phyloP scores from a whole-genome alignment of 179 eudicot genomes.

The Beta corolliflora region DNA sequence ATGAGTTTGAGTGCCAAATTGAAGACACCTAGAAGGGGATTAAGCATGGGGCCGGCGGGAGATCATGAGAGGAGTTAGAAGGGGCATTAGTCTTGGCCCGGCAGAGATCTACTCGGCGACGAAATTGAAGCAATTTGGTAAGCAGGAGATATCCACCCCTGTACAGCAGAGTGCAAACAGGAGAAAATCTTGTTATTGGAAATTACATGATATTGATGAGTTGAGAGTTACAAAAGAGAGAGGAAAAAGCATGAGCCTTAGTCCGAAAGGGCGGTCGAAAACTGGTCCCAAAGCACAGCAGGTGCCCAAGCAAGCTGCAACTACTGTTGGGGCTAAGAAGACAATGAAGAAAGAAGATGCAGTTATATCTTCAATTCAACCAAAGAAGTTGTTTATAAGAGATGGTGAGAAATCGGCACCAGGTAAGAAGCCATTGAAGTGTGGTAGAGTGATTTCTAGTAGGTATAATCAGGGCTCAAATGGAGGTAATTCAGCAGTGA shows the following conservation, averaged over 20 bases:
- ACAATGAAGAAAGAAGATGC: conserved; percentile 68
- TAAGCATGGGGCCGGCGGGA: conserved; percentile 65
- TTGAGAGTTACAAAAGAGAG: conserved; percentile 53
- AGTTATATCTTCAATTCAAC: conserved; percentile 57
- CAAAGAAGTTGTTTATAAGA: conserved; percentile 69
- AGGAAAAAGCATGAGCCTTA: conserved; percentile 57
- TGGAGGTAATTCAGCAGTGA: conserved; percentile 51
- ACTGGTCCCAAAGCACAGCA: conserved; percentile 31
- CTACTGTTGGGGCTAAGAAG: conserved; percentile 64
- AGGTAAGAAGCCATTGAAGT: conserved; percentile 60
- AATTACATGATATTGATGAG: conserved; percentile 75
- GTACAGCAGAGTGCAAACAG: conserved; percentile 47
- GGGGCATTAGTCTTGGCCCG: conserved; percentile 73
- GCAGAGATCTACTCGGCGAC: conserved; percentile 53
- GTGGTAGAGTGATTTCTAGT: conserved; percentile 77
- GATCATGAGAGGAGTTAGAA: conserved; percentile 43
- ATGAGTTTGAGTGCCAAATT: conserved; percentile 32
- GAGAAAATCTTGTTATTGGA: conserved; percentile 87
- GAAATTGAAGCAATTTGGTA: conserved; percentile 43
- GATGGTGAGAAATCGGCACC: conserved; percentile 62
- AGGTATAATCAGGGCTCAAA: conserved; percentile 61
- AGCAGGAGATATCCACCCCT: conserved; percentile 57
- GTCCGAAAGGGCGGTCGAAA: conserved; percentile 64
- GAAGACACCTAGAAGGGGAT: conserved; percentile 60
- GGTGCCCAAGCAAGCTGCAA: conserved; percentile 49